Conservation (phyloP, 805 yeast species). For the Pichia exigua region DNA sequence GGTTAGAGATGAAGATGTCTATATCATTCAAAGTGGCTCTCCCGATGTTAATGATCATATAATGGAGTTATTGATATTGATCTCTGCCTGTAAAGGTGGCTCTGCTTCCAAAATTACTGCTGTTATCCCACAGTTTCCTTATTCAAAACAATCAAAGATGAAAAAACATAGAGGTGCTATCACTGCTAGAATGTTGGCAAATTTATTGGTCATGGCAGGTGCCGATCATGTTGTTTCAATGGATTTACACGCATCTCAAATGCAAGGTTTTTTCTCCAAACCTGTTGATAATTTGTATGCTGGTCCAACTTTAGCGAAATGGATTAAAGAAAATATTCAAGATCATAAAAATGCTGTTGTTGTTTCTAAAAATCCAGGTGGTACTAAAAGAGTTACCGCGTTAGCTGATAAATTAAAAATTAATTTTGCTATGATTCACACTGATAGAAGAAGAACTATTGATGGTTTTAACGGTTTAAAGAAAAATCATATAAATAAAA, state of each 20-base stretch:
- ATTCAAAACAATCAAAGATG: conserved; percentile 96
- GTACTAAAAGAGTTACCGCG: conserved; percentile 95
- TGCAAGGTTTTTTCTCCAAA: conserved; percentile 97
- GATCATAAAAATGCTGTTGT: conserved; percentile 87
- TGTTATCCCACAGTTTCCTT: conserved; percentile 95
- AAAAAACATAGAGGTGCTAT: conserved; percentile 98
- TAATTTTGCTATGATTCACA: conserved; percentile 97
- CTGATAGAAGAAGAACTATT: conserved; percentile 88
- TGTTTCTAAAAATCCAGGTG: conserved; percentile 98
- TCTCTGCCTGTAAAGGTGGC: conserved; percentile 95
- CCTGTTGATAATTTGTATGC: conserved; percentile 97
- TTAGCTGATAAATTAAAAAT: conserved; percentile 94
- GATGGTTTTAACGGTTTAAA: conserved; percentile 39
- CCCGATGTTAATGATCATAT: conserved; percentile 86
- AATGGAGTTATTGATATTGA: conserved; percentile 90
- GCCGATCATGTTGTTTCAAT: conserved; percentile 97
- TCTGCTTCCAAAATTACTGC: conserved; percentile 97
- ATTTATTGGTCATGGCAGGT: conserved; percentile 92
- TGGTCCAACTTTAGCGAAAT: conserved; percentile 90
- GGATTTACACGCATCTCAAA: conserved; percentile 95
- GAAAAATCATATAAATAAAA: conserved; percentile 39
- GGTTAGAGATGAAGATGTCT: conserved; percentile 95
- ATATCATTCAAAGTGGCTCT: conserved; percentile 85
- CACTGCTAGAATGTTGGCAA: conserved; percentile 97
- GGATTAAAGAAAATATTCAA: conserved; percentile 87